Evolutionary conservation across 2,329 filamentous ascomycete species (phyloP), one percentile per base, ranked within the genome.

Genomic region (Nigrograna mackinnonii): DNA sequence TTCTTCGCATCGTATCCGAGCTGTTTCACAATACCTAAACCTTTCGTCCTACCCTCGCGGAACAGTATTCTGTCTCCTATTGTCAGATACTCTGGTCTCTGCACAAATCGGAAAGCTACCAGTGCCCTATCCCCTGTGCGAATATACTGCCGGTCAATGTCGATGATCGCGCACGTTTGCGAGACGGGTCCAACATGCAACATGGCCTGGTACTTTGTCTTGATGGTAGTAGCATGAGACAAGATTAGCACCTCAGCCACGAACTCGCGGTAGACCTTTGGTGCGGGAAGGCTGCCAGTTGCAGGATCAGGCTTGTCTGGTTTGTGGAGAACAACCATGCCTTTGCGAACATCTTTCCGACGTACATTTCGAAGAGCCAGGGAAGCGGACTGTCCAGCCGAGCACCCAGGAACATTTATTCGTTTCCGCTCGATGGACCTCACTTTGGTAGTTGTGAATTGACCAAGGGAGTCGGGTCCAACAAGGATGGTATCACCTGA

Each of bases 151-250:
- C 92, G 85, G 65, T 99, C 94, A 53, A 99, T 94, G 62, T 96
- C 94, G 60, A 99, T 95, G 63, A 99, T 96, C 9, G 91, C 85
- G 63, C 94, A 99, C 0, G 94, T 99, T 72, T 99, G 94, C 30
- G 87, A 90, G 32, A 99, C 88, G 0, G 94, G 89, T 0, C 94
- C 94, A 4, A 99, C 91, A 58, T 99, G 94, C 17, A 99, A 79
- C 91, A 97, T 99, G 1, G 94, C 94, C 73, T 99, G 94, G 55
- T 99, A 99, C 59, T 91, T 92, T 1, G 85, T 90, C 69, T 95
- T 94, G 69, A 99, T 99, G 32, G 94, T 99, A 0, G 94, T 99
- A 0, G 92, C 91, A 61, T 99, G 94, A 4, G 89, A 95, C 5
- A 99, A 78, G 54, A 99, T 97, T 17, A 99, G 78, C 1, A 99